phyloP scores from a whole-genome alignment of 768 basidiomycete species.

The Lactarius hengduanensis region DNA sequence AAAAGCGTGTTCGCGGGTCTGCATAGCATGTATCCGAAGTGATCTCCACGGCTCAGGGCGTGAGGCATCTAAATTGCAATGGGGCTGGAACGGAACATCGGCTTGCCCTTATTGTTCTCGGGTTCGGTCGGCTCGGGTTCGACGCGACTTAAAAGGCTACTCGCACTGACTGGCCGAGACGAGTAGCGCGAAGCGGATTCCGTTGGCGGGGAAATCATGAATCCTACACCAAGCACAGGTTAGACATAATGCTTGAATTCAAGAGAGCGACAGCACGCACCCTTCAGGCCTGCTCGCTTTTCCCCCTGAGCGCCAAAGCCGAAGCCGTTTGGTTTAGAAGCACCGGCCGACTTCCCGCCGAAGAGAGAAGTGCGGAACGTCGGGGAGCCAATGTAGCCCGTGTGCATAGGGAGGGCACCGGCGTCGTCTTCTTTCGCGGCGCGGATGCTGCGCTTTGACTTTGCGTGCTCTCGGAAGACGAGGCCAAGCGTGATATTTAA shows the following conservation, averaged over 20 bases:
- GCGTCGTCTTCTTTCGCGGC: constrained; percentile 62
- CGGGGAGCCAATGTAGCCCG: constrained; percentile 37
- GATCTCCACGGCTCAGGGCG: background rate
- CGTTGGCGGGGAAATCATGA: constrained; percentile 54
- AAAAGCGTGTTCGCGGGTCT: background rate
- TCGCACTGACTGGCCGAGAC: constrained; percentile 32
- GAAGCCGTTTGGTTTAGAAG: constrained; percentile 45
- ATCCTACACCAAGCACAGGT: constrained; percentile 39
- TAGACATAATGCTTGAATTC: background rate
- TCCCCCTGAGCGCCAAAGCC: constrained; percentile 84
- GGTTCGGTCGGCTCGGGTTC: background rate
- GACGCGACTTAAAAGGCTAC: constrained; percentile 9
- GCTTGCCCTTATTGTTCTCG: background rate
- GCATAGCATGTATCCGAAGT: background rate
- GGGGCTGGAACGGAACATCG: constrained; percentile 33
- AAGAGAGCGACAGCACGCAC: constrained; percentile 38
- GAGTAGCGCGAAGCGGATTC: constrained; percentile 57
- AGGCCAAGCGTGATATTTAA: constrained; percentile 80
- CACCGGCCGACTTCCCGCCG: constrained; percentile 15
- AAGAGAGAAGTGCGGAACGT: constrained; percentile 35
- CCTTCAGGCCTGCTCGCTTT: constrained; percentile 69
- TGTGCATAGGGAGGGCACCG: constrained; percentile 53
- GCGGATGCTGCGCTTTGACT: constrained; percentile 62
- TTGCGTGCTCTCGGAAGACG: constrained; percentile 70
- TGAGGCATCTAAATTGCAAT: constrained; percentile 33